phyloP scores from a whole-genome alignment of 176 grass and related monocot species.

The Musa troglodytarum region DNA sequence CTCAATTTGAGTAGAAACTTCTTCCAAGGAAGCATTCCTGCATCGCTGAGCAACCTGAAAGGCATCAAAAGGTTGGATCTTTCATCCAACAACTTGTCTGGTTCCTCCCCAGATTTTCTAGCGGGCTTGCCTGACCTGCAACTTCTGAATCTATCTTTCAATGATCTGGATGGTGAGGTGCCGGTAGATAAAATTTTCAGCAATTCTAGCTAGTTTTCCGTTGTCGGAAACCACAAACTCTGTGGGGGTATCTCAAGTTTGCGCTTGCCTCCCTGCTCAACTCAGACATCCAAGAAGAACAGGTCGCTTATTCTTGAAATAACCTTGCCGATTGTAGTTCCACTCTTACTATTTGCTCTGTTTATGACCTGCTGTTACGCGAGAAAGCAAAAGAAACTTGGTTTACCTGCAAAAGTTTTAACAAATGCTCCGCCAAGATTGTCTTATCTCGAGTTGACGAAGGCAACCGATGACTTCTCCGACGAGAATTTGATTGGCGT shows the following conservation, averaged over 20 bases:
- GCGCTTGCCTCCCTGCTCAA: conserved; percentile 14
- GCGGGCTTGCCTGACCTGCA: conserved; percentile 17
- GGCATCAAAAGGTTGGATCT: conserved; percentile 38
- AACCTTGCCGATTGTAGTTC: conserved; percentile 9
- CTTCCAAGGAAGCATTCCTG: conserved; percentile 41
- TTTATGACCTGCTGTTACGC: too few relatives aligned
- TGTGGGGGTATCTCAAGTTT: conserved; percentile 25
- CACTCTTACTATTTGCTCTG: too few relatives aligned
- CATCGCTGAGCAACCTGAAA: conserved; percentile 17
- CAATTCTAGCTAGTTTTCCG: conserved; percentile 20
- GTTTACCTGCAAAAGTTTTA: too few relatives aligned
- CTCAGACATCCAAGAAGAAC: background rate
- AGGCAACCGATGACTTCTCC: too few relatives aligned
- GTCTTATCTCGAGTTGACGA: too few relatives aligned
- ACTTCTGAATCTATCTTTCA: conserved; percentile 49
- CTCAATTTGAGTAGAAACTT: conserved; percentile 49
- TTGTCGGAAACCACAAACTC: conserved; percentile 35
- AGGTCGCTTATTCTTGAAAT: conserved; percentile 8
- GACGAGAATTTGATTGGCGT: background rate
- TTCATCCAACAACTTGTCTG: conserved; percentile 35
- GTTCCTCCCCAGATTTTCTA: conserved; percentile 30
- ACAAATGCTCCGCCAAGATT: too few relatives aligned
- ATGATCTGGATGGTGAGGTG: conserved; percentile 31
- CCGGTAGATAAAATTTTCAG: conserved; percentile 25
- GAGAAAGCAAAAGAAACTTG: too few relatives aligned